Conservation (phyloP, 306 rosid genomes). For the Prunus campanulata region DNA sequence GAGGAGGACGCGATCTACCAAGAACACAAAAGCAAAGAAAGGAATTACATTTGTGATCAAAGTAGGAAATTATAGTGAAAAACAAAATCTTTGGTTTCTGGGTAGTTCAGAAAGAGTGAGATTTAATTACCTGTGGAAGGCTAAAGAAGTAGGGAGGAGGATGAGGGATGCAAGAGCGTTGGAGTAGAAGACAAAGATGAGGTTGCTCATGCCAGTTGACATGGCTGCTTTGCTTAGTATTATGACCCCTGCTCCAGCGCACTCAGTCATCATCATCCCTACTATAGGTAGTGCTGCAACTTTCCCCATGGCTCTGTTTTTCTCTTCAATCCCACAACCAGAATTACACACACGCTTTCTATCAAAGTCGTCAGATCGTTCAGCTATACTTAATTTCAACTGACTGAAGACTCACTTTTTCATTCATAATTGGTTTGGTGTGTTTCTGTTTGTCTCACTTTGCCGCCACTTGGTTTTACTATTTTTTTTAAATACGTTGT, state of each 20-base stretch:
- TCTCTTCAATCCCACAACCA: background rate
- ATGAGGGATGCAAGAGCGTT: conserved; percentile 40
- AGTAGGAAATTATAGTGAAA: background rate
- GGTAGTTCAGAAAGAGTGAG: background rate
- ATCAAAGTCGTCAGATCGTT: too few relatives aligned
- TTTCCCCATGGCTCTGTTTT: background rate
- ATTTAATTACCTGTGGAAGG: background rate
- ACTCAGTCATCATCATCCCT: conserved; percentile 48
- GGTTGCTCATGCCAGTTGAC: conserved; percentile 43
- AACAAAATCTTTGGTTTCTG: background rate
- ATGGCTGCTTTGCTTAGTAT: conserved; percentile 44
- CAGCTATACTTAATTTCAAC: too few relatives aligned
- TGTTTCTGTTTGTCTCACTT: too few relatives aligned
- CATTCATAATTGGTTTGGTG: too few relatives aligned
- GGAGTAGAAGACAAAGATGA: conserved; percentile 50
- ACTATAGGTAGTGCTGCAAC: conserved; percentile 26
- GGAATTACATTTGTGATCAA: background rate
- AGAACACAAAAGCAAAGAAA: background rate
- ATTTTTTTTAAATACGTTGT: too few relatives aligned
- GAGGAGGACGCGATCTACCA: conserved; percentile 35
- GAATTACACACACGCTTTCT: too few relatives aligned
- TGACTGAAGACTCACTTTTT: too few relatives aligned
- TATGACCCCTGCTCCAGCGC: conserved; percentile 42
- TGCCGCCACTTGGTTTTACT: too few relatives aligned
- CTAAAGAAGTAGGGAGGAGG: conserved; percentile 34